These are phyloP conservation scores for Talaromyces sp. DNA, from an alignment of 2,329 filamentous ascomycete species.

Conservation along the genomic window DNA sequence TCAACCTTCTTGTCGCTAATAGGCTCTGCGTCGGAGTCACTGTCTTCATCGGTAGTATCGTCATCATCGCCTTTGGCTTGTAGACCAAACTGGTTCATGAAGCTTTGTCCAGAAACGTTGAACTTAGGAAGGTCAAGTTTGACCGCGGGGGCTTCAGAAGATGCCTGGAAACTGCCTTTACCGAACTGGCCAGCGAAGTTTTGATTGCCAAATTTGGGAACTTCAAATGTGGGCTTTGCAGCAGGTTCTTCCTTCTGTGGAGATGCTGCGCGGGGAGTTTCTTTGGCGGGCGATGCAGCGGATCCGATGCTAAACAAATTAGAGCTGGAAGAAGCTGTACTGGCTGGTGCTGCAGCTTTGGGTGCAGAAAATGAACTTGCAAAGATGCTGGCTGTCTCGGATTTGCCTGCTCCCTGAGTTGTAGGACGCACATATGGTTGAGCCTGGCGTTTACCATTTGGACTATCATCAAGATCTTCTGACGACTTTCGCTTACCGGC, in stretches of 20 bases:
- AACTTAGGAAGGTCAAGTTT: slow-evolving; percentile 18
- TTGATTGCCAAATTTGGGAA: slow-evolving; percentile 16
- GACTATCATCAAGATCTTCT: slow-evolving; percentile 21
- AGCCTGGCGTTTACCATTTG: slow-evolving; percentile 23
- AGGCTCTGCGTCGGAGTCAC: slow-evolving; percentile 39
- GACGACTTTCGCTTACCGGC: slow-evolving; percentile 22
- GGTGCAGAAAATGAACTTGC: slow-evolving; percentile 26
- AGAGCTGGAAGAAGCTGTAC: background rate
- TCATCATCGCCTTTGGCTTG: slow-evolving; percentile 17
- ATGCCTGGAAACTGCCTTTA: slow-evolving; percentile 13
- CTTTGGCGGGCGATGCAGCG: background rate
- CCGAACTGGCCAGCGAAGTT: slow-evolving; percentile 17
- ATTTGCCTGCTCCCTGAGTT: slow-evolving; percentile 18
- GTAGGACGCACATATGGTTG: background rate
- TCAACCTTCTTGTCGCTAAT: slow-evolving; percentile 14
- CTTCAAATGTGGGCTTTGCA: slow-evolving; percentile 15
- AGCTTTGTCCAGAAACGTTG: slow-evolving; percentile 7
- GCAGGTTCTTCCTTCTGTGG: slow-evolving; percentile 10
- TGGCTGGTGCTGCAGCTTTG: slow-evolving; percentile 8
- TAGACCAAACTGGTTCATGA: slow-evolving; percentile 16
- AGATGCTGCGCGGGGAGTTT: background rate
- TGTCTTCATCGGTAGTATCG: slow-evolving; percentile 14
- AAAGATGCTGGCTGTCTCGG: slow-evolving; percentile 31
- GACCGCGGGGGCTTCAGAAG: slow-evolving; percentile 8
- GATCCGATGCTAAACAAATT: background rate